Evolutionary conservation across 192 early-diverging fungal species (phyloP), one percentile per base, ranked within the genome.

Genomic region (Lobosporangium transversale): DNA sequence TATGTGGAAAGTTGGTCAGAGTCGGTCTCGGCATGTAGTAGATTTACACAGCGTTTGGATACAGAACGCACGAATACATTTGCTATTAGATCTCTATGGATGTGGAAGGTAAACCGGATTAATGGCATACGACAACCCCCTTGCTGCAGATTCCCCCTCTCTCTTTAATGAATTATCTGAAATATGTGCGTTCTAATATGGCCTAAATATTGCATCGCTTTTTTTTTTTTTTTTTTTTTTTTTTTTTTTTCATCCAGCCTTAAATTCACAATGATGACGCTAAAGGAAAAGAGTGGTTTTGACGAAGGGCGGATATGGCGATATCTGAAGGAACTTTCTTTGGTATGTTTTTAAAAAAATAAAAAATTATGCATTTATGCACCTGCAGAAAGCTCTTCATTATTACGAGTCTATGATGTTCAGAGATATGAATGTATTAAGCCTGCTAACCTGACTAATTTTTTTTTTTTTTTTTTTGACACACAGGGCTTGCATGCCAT

Each of bases 401-500:
- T n/a, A n/a, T n/a, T n/a, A n/a, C n/a, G n/a, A n/a, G n/a, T n/a
- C n/a, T n/a, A n/a, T n/a, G n/a, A n/a, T n/a, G n/a, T n/a, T n/a
- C n/a, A n/a, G n/a, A n/a, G n/a, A n/a, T n/a, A n/a, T n/a, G n/a
- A n/a, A n/a, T n/a, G n/a, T n/a, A 17, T 42, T 42, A 17, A 42
- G 17, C 17, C 9, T 12, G 10, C 17, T 42, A 42, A 42, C 40
- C 17, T 49, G 6, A 6, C 14, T 23, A 21, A 15, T 49, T 8
- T 14, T 21, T 49, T 49, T 21, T 21, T 49, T 23, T 50, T 12
- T 50, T 24, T 12, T 50, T 53, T 29, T 17, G 6, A 32, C 29
- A n/a, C n/a, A n/a, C n/a, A 53, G 51, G 51, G 51, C 15, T 5
- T 53, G 51, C 29, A 53, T 31, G 51, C 29, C 8, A 53, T 53